A percentile compares a stretch with the other conserved stretches of the same genome.
Conservation (phyloP, 2,329 filamentous ascomycete species). For the Macrophomina pseudophaseolina region DNA sequence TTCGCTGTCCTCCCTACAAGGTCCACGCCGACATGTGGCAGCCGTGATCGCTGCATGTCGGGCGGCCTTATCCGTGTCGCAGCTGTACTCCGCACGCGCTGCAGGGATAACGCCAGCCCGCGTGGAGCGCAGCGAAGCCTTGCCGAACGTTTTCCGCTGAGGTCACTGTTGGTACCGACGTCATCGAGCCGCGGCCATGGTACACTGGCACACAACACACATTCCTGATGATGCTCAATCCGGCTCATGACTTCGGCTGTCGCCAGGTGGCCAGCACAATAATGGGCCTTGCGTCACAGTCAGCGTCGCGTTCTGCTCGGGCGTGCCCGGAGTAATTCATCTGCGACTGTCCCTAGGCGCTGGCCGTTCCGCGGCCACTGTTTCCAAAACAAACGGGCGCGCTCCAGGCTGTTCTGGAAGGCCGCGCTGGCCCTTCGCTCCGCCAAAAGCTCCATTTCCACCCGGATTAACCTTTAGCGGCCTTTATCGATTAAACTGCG, state of each 20-base stretch:
- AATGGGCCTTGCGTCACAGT: conserved; percentile 14
- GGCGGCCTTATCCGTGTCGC: conserved; percentile 19
- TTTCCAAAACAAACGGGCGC: conserved; percentile 17
- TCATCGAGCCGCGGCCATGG: conserved; percentile 16
- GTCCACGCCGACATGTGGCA: conserved; percentile 5
- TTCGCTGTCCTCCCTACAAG: neutral
- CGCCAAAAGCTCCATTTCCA: neutral
- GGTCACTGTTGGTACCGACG: conserved; percentile 18
- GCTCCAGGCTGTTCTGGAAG: conserved; percentile 20
- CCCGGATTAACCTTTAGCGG: neutral
- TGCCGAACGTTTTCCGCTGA: conserved; percentile 14
- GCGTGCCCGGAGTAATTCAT: neutral
- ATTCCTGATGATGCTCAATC: conserved; percentile 18
- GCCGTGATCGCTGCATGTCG: conserved; percentile 15
- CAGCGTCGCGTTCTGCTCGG: conserved; percentile 16
- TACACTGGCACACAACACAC: conserved; percentile 14
- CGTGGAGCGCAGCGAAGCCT: neutral
- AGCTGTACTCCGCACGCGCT: conserved; percentile 17
- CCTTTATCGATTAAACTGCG: neutral
- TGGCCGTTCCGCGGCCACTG: conserved; percentile 11
- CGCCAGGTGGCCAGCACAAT: neutral
- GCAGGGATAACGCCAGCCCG: conserved; percentile 9
- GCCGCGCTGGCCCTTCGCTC: neutral
- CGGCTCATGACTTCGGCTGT: conserved; percentile 15
- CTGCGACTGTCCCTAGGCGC: conserved; percentile 2